Base-by-base conservation (phyloP, 768 basidiomycete species). In the Crepidotus variabilis region DNA sequence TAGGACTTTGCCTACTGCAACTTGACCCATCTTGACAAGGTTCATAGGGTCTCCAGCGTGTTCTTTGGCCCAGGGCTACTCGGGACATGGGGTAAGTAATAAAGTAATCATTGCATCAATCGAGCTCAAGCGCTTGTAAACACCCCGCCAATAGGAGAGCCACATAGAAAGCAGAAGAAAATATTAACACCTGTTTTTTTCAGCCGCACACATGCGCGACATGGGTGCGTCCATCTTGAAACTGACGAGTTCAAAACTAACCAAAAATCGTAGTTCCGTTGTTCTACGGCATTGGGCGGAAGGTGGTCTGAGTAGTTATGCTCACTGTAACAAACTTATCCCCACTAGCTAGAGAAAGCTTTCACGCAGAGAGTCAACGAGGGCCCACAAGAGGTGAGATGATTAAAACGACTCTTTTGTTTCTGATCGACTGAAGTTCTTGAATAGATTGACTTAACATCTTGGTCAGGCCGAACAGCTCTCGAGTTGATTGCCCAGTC, bases 401-500 rank as follows among this genome's bases (percentile, higher is more conserved):
- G 34, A 18, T 3, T 7, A 13, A 24, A n/a, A 4, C 39, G 21
- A 11, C 33, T 18, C 21, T 32, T 18, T 46, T 20, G 32, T 9
- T 11, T 14, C 8, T n/a, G n/a, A 18, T 28, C 13, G 56, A 56
- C 68, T 45, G 65, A 75, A 24, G 54, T 75, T 47, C 55, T 74
- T 23, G 50, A 48, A 2, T 75, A 71, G 73, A 67, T 71, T 64
- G 63, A 67, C 28, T 67, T 73, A 16, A 64, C 69, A 10, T 68
- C 74, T 18, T 65, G n/a, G n/a, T 75, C 24, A 72, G 75, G 49
- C 61, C 74, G 36, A 67, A 76, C 34, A 72, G 72, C 7, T 70
- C 72, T 60, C 67, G n/a, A n/a, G n/a, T n/a, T n/a, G n/a, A n/a
- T n/a, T n/a, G n/a, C n/a, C n/a, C n/a, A n/a, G n/a, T n/a, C 67